Conservation (phyloP, 768 basidiomycete species). For the Dentipellis sp. region DNA sequence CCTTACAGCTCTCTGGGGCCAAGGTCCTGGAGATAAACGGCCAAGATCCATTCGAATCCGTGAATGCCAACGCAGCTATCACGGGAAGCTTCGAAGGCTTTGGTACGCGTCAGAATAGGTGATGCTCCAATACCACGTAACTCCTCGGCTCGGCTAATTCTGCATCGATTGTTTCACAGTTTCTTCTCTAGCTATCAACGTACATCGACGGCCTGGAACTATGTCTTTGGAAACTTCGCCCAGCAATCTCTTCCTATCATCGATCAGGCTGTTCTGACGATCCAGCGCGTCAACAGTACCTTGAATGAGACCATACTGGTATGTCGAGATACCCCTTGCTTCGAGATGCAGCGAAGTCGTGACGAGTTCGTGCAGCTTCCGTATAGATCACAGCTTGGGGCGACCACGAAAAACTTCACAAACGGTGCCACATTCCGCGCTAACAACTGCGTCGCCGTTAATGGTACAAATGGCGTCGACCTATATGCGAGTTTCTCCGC, state of each 20-base stretch:
- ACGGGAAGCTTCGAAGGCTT: constrained; percentile 45
- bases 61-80: constrained; percentile 41
- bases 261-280: constrained; percentile 38
- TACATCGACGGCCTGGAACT: constrained; percentile 20
- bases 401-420: constrained; percentile 35
- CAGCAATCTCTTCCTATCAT: constrained; percentile 41
- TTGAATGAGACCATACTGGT: constrained; percentile 37
- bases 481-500: constrained; percentile 11
- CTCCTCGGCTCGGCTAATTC: neutral
- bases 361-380: constrained; percentile 38
- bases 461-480: constrained; percentile 36
- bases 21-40: neutral
- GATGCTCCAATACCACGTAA: neutral
- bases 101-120: constrained; percentile 29
- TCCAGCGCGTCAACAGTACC: constrained; percentile 32
- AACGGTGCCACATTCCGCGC: constrained; percentile 38
- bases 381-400: constrained; percentile 46
- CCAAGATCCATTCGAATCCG: constrained; percentile 24
- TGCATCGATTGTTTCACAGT: constrained; percentile 8
- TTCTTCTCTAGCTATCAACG: constrained; percentile 28
- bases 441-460: constrained; percentile 42
- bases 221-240: constrained; percentile 38
- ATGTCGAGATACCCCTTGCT: constrained; percentile 10
- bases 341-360: neutral
- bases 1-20: neutral